Evolutionary conservation across 345 rosid genomes (phyloP).

Genomic region (Aegle marmelos): DNA sequence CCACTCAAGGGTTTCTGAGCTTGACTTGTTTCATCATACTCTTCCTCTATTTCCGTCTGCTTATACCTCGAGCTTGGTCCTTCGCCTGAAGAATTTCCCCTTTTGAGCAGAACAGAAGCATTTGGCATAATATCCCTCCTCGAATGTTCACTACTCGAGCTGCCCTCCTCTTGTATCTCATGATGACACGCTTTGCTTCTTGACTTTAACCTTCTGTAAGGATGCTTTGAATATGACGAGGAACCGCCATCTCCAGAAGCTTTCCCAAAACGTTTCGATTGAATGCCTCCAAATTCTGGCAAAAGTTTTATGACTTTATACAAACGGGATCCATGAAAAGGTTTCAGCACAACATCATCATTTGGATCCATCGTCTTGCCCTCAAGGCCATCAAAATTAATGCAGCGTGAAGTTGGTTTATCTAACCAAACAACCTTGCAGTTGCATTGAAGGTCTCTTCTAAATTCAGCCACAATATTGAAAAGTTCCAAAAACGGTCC

Average conservation of each 20-base stretch:
- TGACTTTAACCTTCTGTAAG: conserved; percentile 3
- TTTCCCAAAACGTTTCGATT: conserved; percentile 2
- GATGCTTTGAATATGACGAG: conserved; percentile 16
- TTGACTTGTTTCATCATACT: background rate
- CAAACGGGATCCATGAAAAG: conserved; percentile 79
- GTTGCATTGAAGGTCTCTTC: conserved; percentile 27
- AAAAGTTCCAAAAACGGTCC: conserved; percentile 42
- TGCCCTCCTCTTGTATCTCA: conserved; percentile 26
- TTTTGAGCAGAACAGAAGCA: background rate
- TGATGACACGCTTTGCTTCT: background rate
- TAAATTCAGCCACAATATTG: conserved; percentile 41
- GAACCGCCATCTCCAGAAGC: background rate
- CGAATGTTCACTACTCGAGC: conserved; percentile 11
- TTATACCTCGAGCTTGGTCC: background rate
- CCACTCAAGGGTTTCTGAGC: conserved; percentile 41
- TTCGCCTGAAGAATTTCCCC: background rate
- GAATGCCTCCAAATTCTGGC: conserved; percentile 55
- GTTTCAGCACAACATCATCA: conserved; percentile 44
- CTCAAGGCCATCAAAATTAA: conserved; percentile 4
- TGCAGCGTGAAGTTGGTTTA: conserved; percentile 31
- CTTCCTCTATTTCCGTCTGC: conserved; percentile 22
- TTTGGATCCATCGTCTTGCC: conserved; percentile 19
- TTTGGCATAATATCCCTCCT: background rate
- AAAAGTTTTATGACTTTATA: conserved; percentile 40
- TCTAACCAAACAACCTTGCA: conserved; percentile 75